Percentiles rank a stretch among this genome's conserved stretches.
phyloP scores from a whole-genome alignment of 768 basidiomycete genomes.

The Trametes coccinea region DNA sequence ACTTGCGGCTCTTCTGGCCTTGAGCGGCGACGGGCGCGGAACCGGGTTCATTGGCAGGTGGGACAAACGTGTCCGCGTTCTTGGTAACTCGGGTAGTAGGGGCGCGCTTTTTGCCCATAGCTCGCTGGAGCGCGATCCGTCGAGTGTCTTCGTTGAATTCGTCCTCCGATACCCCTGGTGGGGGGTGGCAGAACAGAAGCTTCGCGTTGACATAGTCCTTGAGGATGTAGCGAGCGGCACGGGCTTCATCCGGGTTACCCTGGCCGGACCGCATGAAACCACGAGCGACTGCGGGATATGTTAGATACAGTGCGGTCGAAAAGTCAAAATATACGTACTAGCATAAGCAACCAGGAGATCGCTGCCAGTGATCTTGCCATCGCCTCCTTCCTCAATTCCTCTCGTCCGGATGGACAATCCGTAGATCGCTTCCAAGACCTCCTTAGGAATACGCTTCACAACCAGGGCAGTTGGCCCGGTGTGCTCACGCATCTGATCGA shows the following conservation, averaged over 20 bases:
- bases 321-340: slow-evolving; percentile 57
- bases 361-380: slow-evolving; percentile 70
- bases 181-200: slow-evolving; percentile 86
- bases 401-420: slow-evolving; percentile 73
- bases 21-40: slow-evolving; percentile 17
- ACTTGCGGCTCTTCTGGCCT: slow-evolving; percentile 58
- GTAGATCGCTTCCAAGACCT: slow-evolving; percentile 87
- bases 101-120: slow-evolving; percentile 82
- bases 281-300: slow-evolving; percentile 68
- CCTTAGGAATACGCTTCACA: slow-evolving; percentile 73
- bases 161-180: slow-evolving; percentile 66
- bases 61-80: slow-evolving; percentile 80
- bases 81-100: slow-evolving; percentile 85
- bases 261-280: slow-evolving; percentile 93
- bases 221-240: slow-evolving; percentile 86
- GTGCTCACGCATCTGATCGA: slow-evolving; percentile 95
- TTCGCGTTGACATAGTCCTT: slow-evolving; percentile 98
- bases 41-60: slow-evolving; percentile 38
- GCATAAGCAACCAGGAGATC: slow-evolving; percentile 88
- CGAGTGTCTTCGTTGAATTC: slow-evolving; percentile 77
- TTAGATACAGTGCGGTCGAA: slow-evolving; percentile 15
- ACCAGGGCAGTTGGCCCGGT: slow-evolving; percentile 82
- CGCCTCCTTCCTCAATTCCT: slow-evolving; percentile 79
- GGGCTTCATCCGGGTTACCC: slow-evolving; percentile 96
- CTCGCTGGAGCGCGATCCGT: slow-evolving; percentile 55